Evolutionary conservation across 2,329 filamentous ascomycete genomes (phyloP).

Genomic region (Fusarium annulatum): DNA sequence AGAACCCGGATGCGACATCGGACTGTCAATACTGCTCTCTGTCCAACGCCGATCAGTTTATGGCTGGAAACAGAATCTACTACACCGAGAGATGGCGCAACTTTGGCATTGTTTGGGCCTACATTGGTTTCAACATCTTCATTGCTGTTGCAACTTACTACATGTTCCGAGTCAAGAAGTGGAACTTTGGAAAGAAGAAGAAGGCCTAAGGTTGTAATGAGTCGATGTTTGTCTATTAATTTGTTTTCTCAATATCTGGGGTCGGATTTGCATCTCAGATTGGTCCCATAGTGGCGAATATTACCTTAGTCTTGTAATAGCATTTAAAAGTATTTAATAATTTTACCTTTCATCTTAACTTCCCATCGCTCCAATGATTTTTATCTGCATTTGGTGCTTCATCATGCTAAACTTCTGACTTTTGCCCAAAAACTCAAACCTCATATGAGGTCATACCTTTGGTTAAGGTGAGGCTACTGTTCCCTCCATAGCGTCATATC

Average conservation of each 20-base stretch:
- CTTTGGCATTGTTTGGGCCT: conserved; percentile 33
- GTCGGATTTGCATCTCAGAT: not conserved
- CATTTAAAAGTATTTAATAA: not conserved
- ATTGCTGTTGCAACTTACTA: conserved; percentile 29
- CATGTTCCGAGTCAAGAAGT: conserved; percentile 36
- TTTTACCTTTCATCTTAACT: accelerated
- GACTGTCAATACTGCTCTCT: conserved; percentile 28
- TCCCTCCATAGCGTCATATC: too few species aligned
- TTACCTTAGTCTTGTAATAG: not conserved
- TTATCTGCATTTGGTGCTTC: not conserved
- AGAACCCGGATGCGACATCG: conserved; percentile 25
- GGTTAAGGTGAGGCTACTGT: too few species aligned
- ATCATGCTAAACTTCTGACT: accelerated
- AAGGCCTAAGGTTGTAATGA: not conserved
- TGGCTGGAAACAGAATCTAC: conserved; percentile 29
- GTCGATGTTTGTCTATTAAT: too few species aligned
- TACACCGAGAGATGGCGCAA: conserved; percentile 33
- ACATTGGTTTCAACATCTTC: conserved; percentile 31
- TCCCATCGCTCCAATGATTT: accelerated
- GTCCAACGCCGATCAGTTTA: conserved; percentile 24
- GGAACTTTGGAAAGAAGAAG: conserved; percentile 35
- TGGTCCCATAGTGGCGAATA: not conserved
- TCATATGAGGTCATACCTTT: too few species aligned
- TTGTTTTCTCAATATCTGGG: not conserved
- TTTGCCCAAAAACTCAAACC: not conserved